These are phyloP conservation scores for Ustilago esculenta DNA, from an alignment of 1,284 basidiomycete species.

Conservation along the genomic window DNA sequence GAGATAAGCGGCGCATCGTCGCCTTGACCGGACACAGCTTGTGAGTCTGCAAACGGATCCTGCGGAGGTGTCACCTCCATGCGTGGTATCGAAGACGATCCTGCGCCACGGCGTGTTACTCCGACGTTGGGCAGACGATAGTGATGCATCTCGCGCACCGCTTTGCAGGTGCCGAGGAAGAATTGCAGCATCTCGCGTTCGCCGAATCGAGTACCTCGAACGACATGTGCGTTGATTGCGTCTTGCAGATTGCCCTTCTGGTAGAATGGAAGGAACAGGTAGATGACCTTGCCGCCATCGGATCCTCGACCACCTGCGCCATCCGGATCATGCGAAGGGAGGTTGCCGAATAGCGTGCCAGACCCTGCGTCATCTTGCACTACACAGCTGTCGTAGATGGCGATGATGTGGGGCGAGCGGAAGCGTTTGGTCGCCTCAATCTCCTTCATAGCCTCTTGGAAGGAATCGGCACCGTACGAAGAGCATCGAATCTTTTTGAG, in stretches of 20 bases:
- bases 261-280: constrained; percentile 82
- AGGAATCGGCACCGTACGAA: constrained; percentile 56
- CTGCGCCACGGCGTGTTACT: constrained; percentile 16
- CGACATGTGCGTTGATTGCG: constrained; percentile 84
- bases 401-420: constrained; percentile 64
- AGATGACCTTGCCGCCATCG: constrained; percentile 58
- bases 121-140: constrained; percentile 56
- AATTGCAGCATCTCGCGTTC: constrained; percentile 87
- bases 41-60: constrained; percentile 38
- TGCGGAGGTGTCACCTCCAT: constrained; percentile 41
- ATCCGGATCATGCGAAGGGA: constrained; percentile 52
- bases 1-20: constrained; percentile 52
- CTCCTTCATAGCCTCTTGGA: constrained; percentile 65
- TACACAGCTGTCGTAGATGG: constrained; percentile 63
- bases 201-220: constrained; percentile 83
- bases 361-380: constrained; percentile 57
- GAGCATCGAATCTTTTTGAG: constrained; percentile 67
- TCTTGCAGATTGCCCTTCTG: constrained; percentile 89
- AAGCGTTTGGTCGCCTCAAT: constrained; percentile 66
- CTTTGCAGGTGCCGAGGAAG: constrained; percentile 93
- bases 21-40: neutral
- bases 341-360: constrained; percentile 46
- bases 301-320: constrained; percentile 29
- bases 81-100: constrained; percentile 11
- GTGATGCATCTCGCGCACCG: constrained; percentile 89